Percentiles rank a stretch among this genome's conserved stretches.
Evolutionary conservation across 2,329 filamentous ascomycete species (phyloP).

Genomic region (Alternaria hordeiaustralica): DNA sequence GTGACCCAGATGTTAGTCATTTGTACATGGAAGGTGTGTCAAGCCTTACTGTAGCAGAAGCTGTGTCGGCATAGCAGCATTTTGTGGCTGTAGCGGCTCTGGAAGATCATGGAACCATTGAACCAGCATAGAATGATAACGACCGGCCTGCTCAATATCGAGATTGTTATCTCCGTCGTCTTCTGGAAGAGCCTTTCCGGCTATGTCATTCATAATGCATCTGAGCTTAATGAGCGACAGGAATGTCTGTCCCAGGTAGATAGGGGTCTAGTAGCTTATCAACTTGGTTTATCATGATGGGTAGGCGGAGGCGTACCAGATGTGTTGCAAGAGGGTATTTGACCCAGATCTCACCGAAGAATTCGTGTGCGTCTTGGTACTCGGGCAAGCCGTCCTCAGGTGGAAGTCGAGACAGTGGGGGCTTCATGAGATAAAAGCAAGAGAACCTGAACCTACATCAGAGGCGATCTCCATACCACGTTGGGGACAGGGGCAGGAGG

Average conservation of each 20-base stretch:
- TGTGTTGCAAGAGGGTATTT: slow-evolving; percentile 2
- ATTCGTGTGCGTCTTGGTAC: neutral
- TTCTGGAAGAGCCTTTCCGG: neutral
- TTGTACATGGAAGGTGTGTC: neutral
- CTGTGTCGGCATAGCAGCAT: slow-evolving; percentile 6
- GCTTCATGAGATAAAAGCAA: slow-evolving; percentile 4
- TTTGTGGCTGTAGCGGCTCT: neutral
- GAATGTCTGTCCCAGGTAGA: slow-evolving; percentile 3
- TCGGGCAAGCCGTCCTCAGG: neutral
- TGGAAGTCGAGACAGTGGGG: neutral
- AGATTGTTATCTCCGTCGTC: neutral
- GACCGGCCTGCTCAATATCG: neutral
- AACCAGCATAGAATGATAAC: neutral
- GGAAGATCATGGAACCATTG: slow-evolving; percentile 7
- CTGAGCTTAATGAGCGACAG: slow-evolving; percentile 3
- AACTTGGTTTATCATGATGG: neutral
- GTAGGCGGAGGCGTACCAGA: neutral
- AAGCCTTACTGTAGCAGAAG: slow-evolving; percentile 9
- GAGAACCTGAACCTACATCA: slow-evolving; percentile 1
- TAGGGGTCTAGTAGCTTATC: neutral
- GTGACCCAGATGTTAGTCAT: neutral
- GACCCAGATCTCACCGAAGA: slow-evolving; percentile 10
- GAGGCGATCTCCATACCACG: neutral
- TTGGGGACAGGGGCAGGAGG: neutral
- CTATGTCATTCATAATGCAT: slow-evolving; percentile 9